These are phyloP conservation scores for Diaporthe sp. DNA, from an alignment of 2,329 filamentous ascomycete species.

Conservation along the genomic window DNA sequence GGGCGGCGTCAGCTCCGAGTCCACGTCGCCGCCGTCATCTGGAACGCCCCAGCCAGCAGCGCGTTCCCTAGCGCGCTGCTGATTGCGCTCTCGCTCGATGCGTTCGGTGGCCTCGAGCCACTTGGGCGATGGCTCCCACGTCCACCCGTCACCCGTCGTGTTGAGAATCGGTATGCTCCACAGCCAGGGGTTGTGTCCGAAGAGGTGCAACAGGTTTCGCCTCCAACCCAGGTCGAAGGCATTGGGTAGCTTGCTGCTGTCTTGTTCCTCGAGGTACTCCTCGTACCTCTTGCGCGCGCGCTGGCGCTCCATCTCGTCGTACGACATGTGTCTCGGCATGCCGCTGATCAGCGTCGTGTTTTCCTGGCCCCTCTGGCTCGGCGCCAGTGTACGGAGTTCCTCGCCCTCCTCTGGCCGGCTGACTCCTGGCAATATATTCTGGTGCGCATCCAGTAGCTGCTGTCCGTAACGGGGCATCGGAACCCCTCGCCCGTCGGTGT, in stretches of 20 bases:
- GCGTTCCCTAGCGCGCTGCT: constrained; percentile 73
- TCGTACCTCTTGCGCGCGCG: constrained; percentile 69
- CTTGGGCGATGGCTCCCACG: constrained; percentile 85
- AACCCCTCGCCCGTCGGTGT: constrained; percentile 61
- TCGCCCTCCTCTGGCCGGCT: constrained; percentile 88
- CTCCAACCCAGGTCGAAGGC: constrained; percentile 92
- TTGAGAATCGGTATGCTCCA: constrained; percentile 88
- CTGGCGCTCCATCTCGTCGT: constrained; percentile 67
- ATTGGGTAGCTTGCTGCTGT: constrained; percentile 88
- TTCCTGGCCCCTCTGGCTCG: constrained; percentile 36
- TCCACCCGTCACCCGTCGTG: constrained; percentile 93
- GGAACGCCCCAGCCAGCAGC: constrained; percentile 75
- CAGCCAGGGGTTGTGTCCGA: constrained; percentile 78
- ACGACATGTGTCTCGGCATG: constrained; percentile 61
- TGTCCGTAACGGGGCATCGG: constrained; percentile 74
- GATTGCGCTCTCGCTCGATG: constrained; percentile 68
- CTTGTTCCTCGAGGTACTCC: constrained; percentile 89
- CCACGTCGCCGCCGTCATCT: constrained; percentile 45
- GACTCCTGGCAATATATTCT: constrained; percentile 83
- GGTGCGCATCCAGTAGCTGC: constrained; percentile 84
- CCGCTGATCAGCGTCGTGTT: constrained; percentile 39
- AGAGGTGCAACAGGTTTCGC: constrained; percentile 83
- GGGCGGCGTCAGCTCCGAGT: constrained; percentile 37
- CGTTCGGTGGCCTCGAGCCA: constrained; percentile 81
- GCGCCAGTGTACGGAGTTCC: constrained; percentile 54